These are phyloP conservation scores for Rhizopogon roseolus DNA, from an alignment of 768 basidiomycete species.

Conservation along the genomic window DNA sequence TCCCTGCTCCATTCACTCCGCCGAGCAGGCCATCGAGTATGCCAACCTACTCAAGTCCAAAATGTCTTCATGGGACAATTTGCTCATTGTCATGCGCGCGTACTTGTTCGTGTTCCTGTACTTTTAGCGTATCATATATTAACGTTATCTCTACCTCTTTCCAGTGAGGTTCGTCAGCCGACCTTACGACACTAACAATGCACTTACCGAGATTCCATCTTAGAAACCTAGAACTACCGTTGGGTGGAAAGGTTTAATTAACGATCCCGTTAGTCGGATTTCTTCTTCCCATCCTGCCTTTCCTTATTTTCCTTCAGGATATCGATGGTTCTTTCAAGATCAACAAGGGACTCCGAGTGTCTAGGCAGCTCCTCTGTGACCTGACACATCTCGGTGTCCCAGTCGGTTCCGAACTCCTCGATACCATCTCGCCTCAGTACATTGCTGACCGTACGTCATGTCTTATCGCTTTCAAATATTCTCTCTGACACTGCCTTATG, in stretches of 20 bases:
- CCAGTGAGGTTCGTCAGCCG: slow-evolving; percentile 33
- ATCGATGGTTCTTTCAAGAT: slow-evolving; percentile 93
- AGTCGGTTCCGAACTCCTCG: slow-evolving; percentile 91
- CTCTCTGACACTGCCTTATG: neutral
- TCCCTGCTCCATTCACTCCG: slow-evolving; percentile 92
- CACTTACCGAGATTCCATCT: slow-evolving; percentile 6
- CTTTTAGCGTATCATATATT: slow-evolving; percentile 1
- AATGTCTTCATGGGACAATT: slow-evolving; percentile 62
- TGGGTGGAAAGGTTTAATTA: slow-evolving; percentile 95
- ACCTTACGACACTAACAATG: neutral
- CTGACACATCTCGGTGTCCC: slow-evolving; percentile 87
- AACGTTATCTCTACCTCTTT: slow-evolving; percentile 25
- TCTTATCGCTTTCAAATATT: neutral
- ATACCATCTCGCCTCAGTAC: slow-evolving; percentile 81
- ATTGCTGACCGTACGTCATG: slow-evolving; percentile 62
- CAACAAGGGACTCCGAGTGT: slow-evolving; percentile 91
- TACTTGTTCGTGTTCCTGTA: slow-evolving; percentile 75
- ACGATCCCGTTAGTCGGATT: slow-evolving; percentile 59
- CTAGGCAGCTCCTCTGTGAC: slow-evolving; percentile 86
- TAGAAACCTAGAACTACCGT: slow-evolving; percentile 97
- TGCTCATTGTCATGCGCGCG: slow-evolving; percentile 92
- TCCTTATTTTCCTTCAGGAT: slow-evolving; percentile 32
- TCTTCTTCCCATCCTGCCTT: neutral
- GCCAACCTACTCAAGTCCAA: slow-evolving; percentile 68
- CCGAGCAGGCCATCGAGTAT: slow-evolving; percentile 82